These are phyloP conservation scores for barley (Hordeum vulgare) DNA, from an alignment of 176 grass and related monocot genomes.

Conservation along the genomic window DNA sequence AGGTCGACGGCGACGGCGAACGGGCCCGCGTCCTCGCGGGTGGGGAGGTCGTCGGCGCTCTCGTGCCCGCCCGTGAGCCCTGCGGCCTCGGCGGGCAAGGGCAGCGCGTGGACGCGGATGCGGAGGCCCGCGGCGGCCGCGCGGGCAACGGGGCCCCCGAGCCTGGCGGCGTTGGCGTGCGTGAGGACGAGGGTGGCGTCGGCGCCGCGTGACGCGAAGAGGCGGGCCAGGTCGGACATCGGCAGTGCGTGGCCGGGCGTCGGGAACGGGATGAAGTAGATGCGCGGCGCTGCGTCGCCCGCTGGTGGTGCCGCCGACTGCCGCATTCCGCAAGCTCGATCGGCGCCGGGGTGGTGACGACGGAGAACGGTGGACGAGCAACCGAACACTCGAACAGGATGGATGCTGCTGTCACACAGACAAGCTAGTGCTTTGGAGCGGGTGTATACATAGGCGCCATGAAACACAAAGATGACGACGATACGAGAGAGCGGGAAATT, in stretches of 20 bases:
- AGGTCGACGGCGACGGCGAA: slow-evolving; percentile 51
- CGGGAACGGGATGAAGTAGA: slow-evolving; percentile 69
- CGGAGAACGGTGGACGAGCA: background rate
- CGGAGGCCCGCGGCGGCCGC: slow-evolving; percentile 11
- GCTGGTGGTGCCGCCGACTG: background rate
- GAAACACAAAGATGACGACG: slow-evolving; percentile 27
- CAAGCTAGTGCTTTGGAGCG: background rate
- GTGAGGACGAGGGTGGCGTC: slow-evolving; percentile 40
- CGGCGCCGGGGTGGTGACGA: background rate
- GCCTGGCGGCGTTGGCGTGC: slow-evolving; percentile 27
- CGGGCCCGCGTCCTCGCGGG: slow-evolving; percentile 29
- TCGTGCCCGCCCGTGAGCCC: slow-evolving; percentile 39
- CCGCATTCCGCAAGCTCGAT: slow-evolving; percentile 6
- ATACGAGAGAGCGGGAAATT: background rate
- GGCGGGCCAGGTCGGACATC: slow-evolving; percentile 52
- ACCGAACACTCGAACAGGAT: background rate
- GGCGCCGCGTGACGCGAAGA: slow-evolving; percentile 49
- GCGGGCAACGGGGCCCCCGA: slow-evolving; percentile 29
- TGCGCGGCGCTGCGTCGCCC: background rate
- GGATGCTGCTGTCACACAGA: background rate
- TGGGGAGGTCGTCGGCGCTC: slow-evolving; percentile 50
- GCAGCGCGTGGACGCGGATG: slow-evolving; percentile 24
- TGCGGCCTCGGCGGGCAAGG: slow-evolving; percentile 9
- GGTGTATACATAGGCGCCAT: background rate
- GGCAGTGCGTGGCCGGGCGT: slow-evolving; percentile 56